Evolutionary conservation across 306 rosid species (phyloP).

Genomic region (Hippophae gyantsensis): DNA sequence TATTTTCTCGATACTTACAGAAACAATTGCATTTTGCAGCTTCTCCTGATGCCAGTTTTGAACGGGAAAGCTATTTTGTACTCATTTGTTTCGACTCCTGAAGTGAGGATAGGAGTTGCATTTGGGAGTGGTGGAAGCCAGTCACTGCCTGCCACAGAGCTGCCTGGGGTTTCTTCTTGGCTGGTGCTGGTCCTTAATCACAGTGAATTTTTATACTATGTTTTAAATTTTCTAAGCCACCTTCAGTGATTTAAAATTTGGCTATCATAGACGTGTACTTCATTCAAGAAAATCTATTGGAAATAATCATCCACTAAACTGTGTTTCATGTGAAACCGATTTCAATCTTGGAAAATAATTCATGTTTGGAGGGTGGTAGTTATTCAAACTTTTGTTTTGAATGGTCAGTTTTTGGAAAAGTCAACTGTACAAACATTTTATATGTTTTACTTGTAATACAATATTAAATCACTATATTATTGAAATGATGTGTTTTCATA

Average conservation of each 20-base stretch:
- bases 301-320: no score
- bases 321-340: no score
- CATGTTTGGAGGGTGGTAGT: no score
- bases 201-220: background rate
- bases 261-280: background rate
- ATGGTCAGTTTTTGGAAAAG: no score
- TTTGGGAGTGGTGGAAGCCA: constrained; percentile 94
- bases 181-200: constrained; percentile 46
- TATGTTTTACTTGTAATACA: no score
- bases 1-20: constrained; percentile 11
- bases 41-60: constrained; percentile 63
- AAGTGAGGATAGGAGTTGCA: constrained; percentile 87
- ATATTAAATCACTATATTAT: no score
- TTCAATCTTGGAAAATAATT: no score
- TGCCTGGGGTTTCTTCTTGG: constrained; percentile 92
- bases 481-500: no score
- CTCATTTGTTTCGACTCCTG: constrained; percentile 77
- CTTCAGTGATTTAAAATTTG: background rate
- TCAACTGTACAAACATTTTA: no score
- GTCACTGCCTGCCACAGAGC: constrained; percentile 86
- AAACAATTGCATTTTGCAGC: constrained; percentile 43
- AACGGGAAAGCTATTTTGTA: constrained; percentile 73
- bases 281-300: no score
- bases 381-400: no score
- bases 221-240: background rate